phyloP scores from a whole-genome alignment of 768 basidiomycete genomes.

The Floccularia luteovirens region DNA sequence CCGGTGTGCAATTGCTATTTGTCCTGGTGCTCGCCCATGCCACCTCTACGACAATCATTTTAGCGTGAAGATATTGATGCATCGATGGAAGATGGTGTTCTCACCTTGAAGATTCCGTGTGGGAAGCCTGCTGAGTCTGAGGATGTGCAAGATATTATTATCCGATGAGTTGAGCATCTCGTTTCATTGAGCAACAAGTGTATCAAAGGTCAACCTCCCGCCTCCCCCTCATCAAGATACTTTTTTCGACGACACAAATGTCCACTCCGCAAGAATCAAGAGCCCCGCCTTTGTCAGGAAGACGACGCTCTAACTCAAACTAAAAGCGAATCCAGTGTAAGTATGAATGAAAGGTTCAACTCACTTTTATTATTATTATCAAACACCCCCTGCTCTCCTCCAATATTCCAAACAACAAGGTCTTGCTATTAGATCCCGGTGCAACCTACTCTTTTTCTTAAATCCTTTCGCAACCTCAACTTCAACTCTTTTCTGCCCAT shows the following conservation, averaged over 20 bases:
- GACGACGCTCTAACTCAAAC: background rate
- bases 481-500: background rate
- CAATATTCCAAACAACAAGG: constrained; percentile 35
- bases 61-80: constrained; percentile 50
- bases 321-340: background rate
- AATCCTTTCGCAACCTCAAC: background rate
- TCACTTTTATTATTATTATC: background rate
- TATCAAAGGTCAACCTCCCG: background rate
- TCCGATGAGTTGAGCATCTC: constrained; percentile 29
- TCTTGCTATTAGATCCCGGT: background rate
- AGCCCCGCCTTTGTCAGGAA: background rate
- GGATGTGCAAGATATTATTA: constrained; percentile 40
- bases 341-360: background rate
- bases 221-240: too few relatives aligned
- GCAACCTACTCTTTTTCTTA: background rate
- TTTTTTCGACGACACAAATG: too few relatives aligned
- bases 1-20: background rate
- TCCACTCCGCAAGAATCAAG: too few relatives aligned
- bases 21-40: constrained; percentile 6
- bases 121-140: constrained; percentile 37
- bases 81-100: constrained; percentile 52
- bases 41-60: constrained; percentile 1
- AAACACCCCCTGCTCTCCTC: constrained; percentile 70
- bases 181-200: background rate
- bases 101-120: constrained; percentile 45